Conservation (phyloP, 371 early-diverging fungal genomes). For the Capillidium heterosporum region DNA sequence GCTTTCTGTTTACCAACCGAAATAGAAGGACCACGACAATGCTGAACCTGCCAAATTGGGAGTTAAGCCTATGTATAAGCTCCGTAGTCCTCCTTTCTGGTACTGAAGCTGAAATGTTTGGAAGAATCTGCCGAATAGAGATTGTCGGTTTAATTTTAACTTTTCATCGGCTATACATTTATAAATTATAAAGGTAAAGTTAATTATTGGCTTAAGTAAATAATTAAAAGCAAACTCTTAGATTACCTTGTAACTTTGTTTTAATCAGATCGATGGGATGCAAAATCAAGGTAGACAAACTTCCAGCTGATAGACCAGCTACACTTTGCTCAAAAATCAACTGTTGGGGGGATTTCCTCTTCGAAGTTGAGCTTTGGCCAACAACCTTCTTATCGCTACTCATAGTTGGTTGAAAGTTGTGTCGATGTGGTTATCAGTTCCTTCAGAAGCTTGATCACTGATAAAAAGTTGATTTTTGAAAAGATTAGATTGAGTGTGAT, state of each 20-base stretch:
- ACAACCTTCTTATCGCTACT: too few relatives aligned
- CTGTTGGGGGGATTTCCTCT: too few relatives aligned
- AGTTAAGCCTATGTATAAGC: conserved; percentile 75
- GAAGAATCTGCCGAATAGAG: conserved; percentile 42
- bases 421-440: too few relatives aligned
- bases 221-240: neutral
- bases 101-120: conserved; percentile 35
- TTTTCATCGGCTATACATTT: conserved; percentile 24
- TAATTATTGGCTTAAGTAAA: neutral
- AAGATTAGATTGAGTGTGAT: too few relatives aligned
- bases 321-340: conserved; percentile 51
- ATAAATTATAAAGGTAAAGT: neutral
- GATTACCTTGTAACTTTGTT: conserved; percentile 67
- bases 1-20: conserved; percentile 51
- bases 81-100: conserved; percentile 33
- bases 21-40: conserved; percentile 88
- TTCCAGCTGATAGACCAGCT: conserved; percentile 75
- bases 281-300: conserved; percentile 56
- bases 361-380: too few relatives aligned
- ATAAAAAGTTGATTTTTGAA: too few relatives aligned
- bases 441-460: too few relatives aligned
- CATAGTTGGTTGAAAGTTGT: too few relatives aligned
- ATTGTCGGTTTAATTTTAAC: conserved; percentile 18
- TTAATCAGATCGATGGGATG: conserved; percentile 90
- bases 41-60: conserved; percentile 88